phyloP scores from a whole-genome alignment of 257 asterid species.

The Capsicum rhomboideum region DNA sequence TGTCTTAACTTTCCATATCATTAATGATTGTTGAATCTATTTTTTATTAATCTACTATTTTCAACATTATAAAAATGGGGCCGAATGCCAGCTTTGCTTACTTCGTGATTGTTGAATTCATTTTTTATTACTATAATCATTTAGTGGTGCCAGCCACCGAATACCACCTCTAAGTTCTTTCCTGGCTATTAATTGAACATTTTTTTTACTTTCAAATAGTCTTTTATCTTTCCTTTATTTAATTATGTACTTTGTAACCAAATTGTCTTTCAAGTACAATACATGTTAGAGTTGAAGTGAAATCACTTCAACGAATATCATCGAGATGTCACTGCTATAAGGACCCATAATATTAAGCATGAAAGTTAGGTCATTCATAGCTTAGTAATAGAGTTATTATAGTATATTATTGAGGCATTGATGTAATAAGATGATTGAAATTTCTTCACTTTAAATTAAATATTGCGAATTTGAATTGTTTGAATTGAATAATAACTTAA shows the following conservation, averaged over 20 bases:
- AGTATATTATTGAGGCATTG: not conserved
- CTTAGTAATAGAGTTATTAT: not conserved
- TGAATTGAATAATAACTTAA: not conserved
- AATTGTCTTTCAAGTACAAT: not conserved
- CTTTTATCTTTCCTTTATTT: not conserved
- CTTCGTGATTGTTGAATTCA: not conserved
- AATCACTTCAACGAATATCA: not conserved
- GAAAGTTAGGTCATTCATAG: not conserved
- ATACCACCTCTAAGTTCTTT: not conserved
- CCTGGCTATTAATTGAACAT: not conserved
- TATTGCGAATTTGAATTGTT: rapidly evolving
- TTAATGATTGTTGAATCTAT: not conserved
- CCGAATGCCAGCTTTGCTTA: not conserved
- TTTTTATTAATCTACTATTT: not conserved
- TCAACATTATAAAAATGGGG: not conserved
- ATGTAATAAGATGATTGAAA: not conserved
- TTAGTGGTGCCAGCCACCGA: not conserved
- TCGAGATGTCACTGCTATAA: not conserved
- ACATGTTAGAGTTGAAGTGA: not conserved
- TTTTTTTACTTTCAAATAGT: not conserved
- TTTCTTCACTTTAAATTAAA: not conserved
- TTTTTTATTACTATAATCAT: not conserved
- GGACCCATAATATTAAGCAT: not conserved
- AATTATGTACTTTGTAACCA: not conserved
- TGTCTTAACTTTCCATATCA: not conserved